Evolutionary conservation across 495 filamentous ascomycete genomes (phyloP).

Genomic region (Penicillium paradoxum): DNA sequence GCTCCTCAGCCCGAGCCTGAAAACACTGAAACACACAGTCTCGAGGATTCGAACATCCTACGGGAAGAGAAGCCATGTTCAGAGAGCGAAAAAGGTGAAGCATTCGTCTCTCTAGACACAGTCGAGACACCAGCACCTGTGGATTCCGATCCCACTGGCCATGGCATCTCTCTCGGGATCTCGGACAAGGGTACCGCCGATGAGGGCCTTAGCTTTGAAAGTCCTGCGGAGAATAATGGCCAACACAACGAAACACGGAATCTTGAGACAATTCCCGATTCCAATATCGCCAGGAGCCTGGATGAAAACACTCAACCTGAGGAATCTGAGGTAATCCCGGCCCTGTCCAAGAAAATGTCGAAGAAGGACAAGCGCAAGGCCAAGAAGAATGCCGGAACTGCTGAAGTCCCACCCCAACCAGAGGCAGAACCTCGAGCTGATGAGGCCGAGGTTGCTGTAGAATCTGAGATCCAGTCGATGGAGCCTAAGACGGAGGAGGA

Average conservation of each 20-base stretch:
- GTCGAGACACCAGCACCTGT: slow-evolving; percentile 3
- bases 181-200: neutral
- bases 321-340: slow-evolving; percentile 3
- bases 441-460: neutral
- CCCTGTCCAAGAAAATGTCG: slow-evolving; percentile 27
- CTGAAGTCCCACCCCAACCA: slow-evolving; percentile 9
- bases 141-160: slow-evolving; percentile 2
- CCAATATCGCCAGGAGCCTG: slow-evolving; percentile 4
- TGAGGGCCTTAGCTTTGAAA: neutral
- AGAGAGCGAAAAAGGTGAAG: neutral
- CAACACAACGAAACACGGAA: neutral
- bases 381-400: slow-evolving; percentile 20
- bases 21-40: neutral
- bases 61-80: neutral
- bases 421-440: neutral
- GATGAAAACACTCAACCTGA: slow-evolving; percentile 1
- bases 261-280: slow-evolving; percentile 15
- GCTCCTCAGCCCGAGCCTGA: slow-evolving; percentile 6
- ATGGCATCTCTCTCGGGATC: neutral
- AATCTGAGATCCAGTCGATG: neutral
- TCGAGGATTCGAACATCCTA: neutral
- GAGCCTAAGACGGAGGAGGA: neutral
- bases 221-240: neutral
- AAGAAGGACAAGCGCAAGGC: slow-evolving; percentile 40
- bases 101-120: slow-evolving; percentile 8